Base-by-base conservation (phyloP, 306 rosid genomes). In the Rosa lucieae region DNA sequence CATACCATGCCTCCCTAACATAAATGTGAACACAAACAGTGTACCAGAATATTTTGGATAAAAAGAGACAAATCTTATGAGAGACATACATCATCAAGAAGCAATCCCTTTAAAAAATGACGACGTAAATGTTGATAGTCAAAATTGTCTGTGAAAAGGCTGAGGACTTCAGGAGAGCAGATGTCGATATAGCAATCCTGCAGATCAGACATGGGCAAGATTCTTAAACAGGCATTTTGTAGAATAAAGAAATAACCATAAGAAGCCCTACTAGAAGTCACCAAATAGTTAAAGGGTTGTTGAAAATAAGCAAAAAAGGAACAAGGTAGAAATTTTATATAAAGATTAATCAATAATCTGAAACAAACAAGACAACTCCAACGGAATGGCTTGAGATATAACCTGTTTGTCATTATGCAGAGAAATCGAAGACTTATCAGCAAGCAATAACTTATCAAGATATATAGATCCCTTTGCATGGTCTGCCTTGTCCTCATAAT, bases 121-220 rank as follows among this genome's bases (percentile, higher is more conserved):
- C 99, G 98, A 43, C 99, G 94, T 18, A 96, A 83, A 88, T 96
- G 99, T 87, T 96, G 99, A 83, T 93, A 96, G 85, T 96, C 99
- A 85, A 96, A 96, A 82, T 96, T 96, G 89, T 96, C 99, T 0
- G 97, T 93, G 80, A 96, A 96, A 78, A 93, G 90, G 87, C 94
- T 91, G 62, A 96, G 99, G 85, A 96, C 99, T 89, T 96, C 99
- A 8, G 92, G 96, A 39, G 98, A 90, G 82, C 99, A 96, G 74
- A 96, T 90, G 83, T 96, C 98, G 73, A 96, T 90, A 84, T 89
- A 88, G 85, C 99, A 96, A 89, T 96, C 99, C 99, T 96, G 89
- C 89, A 91, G 58, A 81, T 72, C 76, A 85, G 40, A 83, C 61
- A 74, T 58, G 52, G 13, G 20, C 15, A 59, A 43, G 67, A 73